Evolutionary conservation across 345 rosid species (phyloP).

Genomic region (Cardamine resedifolia): DNA sequence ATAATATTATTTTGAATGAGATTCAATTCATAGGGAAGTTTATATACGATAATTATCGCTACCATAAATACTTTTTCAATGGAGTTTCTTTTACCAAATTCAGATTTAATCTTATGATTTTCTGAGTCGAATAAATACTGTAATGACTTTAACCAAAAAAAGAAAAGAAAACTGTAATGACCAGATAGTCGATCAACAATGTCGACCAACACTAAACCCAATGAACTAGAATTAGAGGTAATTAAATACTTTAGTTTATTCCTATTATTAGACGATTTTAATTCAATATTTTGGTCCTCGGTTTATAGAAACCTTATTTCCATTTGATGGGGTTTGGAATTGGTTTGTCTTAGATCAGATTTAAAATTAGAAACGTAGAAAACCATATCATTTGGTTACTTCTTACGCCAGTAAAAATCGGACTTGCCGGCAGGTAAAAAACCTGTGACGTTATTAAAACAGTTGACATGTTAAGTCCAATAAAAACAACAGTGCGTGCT

Average conservation of each 20-base stretch:
- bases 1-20: slow-evolving; percentile 5
- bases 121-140: not conserved
- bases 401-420: not conserved
- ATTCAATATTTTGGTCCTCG: not conserved
- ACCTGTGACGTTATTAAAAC: slow-evolving; percentile 14
- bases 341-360: not conserved
- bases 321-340: not conserved
- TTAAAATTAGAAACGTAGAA: not conserved
- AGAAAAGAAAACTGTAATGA: no score
- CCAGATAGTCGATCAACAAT: not conserved
- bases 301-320: not conserved
- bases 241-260: not conserved
- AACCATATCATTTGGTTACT: not conserved
- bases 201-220: not conserved
- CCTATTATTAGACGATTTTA: not conserved
- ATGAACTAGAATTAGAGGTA: not conserved
- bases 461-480: not conserved
- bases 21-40: not conserved
- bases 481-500: not conserved
- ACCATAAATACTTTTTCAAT: not conserved
- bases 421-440: slow-evolving; percentile 25
- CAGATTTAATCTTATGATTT: not conserved
- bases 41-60: not conserved
- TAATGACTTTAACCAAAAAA: no score
- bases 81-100: not conserved